Conservation (phyloP, 140 eudicot species). For the Ambrosia hybrid region DNA sequence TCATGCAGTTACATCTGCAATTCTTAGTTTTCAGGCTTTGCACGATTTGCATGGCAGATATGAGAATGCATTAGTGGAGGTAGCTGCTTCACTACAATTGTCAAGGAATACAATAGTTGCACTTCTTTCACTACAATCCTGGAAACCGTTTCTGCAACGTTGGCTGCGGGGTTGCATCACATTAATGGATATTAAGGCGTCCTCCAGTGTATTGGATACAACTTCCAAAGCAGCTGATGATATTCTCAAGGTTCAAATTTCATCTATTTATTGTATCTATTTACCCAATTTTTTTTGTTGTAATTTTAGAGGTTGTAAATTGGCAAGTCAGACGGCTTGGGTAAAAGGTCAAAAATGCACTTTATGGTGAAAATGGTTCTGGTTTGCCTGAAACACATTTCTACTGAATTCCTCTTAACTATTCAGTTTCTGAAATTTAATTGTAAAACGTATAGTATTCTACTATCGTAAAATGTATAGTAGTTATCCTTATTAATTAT, state of each 20-base stretch:
- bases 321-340: too few species aligned
- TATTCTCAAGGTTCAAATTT: slow-evolving; percentile 64
- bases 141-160: slow-evolving; percentile 85
- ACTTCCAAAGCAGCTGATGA: slow-evolving; percentile 69
- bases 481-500: too few species aligned
- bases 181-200: slow-evolving; percentile 47
- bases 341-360: too few species aligned
- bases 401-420: too few species aligned
- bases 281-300: background rate
- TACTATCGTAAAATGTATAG: too few species aligned
- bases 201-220: slow-evolving; percentile 46
- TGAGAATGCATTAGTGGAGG: slow-evolving; percentile 57
- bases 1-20: slow-evolving; percentile 25
- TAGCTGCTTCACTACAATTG: slow-evolving; percentile 68
- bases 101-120: slow-evolving; percentile 81
- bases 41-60: slow-evolving; percentile 60
- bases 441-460: too few species aligned
- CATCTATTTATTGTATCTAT: slow-evolving; percentile 12
- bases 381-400: too few species aligned
- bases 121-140: slow-evolving; percentile 78
- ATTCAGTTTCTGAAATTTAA: too few species aligned
- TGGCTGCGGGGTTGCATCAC: slow-evolving; percentile 63
- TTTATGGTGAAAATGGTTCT: too few species aligned
- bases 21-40: slow-evolving; percentile 45
- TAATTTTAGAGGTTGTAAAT: slow-evolving; percentile 4